Evolutionary conservation across 495 filamentous ascomycete species (phyloP).

Genomic region (Zalerion maritima): DNA sequence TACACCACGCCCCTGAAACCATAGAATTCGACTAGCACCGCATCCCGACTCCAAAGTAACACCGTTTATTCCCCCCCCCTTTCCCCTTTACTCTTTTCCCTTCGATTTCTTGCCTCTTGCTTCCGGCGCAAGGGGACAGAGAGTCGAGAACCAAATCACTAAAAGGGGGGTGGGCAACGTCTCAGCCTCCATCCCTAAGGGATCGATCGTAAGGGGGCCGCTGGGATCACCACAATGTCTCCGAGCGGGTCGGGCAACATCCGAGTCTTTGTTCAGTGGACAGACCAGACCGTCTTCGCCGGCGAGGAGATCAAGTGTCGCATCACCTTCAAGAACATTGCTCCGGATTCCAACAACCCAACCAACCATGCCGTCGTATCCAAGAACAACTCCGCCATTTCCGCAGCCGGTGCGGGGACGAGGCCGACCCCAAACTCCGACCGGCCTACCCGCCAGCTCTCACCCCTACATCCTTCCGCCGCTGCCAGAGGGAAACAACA

Average conservation of each 20-base stretch:
- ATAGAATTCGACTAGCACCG: no score
- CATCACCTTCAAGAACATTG: constrained; percentile 90
- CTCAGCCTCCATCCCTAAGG: background rate
- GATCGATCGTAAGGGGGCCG: background rate
- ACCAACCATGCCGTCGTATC: no score
- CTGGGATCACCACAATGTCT: constrained; percentile 24
- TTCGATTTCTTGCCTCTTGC: background rate
- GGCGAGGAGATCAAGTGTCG: constrained; percentile 88
- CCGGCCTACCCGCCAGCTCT: constrained; percentile 1
- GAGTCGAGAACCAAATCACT: background rate
- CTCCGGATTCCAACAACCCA: constrained; percentile 26
- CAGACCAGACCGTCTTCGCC: constrained; percentile 80
- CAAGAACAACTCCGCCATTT: constrained; percentile 2
- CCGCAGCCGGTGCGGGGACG: background rate
- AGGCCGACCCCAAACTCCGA: constrained; percentile 2
- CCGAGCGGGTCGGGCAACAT: constrained; percentile 48
- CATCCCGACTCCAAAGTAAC: no score
- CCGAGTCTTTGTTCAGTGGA: constrained; percentile 88
- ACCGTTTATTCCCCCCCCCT: constrained; percentile 10
- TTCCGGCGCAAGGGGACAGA: background rate
- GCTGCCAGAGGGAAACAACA: no score
- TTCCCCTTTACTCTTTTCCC: background rate
- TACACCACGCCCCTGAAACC: no score
- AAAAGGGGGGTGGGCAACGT: background rate
- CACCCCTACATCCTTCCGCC: no score